Conservation (phyloP, 805 yeast species). For the Cephaloascus fragrans region DNA sequence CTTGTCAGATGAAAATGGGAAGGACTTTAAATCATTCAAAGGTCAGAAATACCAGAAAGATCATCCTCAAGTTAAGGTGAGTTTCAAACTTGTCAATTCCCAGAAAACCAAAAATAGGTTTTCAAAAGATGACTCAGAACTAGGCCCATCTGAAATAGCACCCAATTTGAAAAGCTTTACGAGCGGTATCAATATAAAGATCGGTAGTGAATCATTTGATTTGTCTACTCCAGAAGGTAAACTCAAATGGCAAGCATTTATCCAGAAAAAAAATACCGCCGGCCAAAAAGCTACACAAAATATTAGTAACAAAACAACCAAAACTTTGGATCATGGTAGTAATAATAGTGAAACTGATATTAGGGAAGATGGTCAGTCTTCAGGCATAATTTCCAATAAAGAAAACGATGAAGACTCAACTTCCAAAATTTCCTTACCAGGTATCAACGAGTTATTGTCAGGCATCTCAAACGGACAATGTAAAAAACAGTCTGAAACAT, state of each 20-base stretch:
- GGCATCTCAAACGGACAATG: conserved; percentile 2
- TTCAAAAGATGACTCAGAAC: too few relatives aligned
- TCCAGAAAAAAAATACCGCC: conserved; percentile 4
- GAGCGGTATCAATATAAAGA: conserved; percentile 4
- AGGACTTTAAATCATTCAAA: too few relatives aligned
- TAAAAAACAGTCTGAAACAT: conserved; percentile 9
- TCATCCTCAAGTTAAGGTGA: too few relatives aligned
- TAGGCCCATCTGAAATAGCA: too few relatives aligned
- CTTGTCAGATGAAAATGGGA: too few relatives aligned
- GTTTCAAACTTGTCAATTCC: too few relatives aligned
- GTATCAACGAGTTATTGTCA: too few relatives aligned
- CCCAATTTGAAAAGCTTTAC: too few relatives aligned
- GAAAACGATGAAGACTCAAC: conserved; percentile 1
- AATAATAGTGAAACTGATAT: conserved; percentile 1
- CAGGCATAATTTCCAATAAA: conserved; percentile 1
- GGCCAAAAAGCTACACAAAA: neutral
- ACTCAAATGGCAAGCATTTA: conserved; percentile 13
- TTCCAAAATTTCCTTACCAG: too few relatives aligned
- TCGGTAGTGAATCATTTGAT: conserved; percentile 13
- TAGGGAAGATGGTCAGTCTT: conserved; percentile 1
- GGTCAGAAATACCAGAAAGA: too few relatives aligned
- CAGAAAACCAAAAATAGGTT: too few relatives aligned
- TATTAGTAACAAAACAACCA: neutral
- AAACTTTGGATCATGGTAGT: conserved; percentile 1
- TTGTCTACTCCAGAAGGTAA: conserved; percentile 18